Base-by-base conservation (phyloP, 805 yeast genomes). In the Yamadazyma insecticola region DNA sequence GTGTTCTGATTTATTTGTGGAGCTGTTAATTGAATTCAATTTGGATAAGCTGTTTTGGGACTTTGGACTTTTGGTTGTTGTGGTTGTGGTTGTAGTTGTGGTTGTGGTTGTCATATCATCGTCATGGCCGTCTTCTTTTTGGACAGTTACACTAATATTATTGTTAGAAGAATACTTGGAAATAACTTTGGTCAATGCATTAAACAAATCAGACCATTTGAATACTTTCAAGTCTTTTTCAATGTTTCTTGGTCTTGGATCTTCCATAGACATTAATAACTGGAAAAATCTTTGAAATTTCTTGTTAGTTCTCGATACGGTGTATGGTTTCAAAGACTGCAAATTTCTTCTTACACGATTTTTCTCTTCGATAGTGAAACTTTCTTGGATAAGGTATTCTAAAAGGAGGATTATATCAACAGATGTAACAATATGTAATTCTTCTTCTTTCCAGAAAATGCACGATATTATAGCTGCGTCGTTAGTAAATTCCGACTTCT, bases 161-260 rank as follows among this genome's bases (percentile, higher is more conserved):
- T 21, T 13, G 14, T 35, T 41, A n/a, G 50, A 43, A 10, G 66
- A 55, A 47, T 80, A 80, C 51, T 80, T 80, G 20, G 76, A 59
- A 20, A 76, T 62, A 10, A 80, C 80, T 45, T 74, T 78, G 16
- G 57, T 51, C 30, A 79, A 46, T 0, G 86, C 86, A 18, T 55
- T 62, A 22, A 60, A 69, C 16, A 80, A 53, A 26, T 67, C 62
- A 13, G 50, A 45, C 87, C 87, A 80, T 16, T 62, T 60, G 44
- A 80, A 74, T 4, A 80, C 84, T 47, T 80, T 80, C 37, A 80
- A 70, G 47, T 78, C 83, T 49, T 80, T 80, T 44, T 77, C 86
- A 26, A 80, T 80, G 41, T 77, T 78, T 24, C 87, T 57, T 4
- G 87, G 87, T 41, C 75, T 63, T 2, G 87, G 87, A 34, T 65